phyloP scores from a whole-genome alignment of 176 grass and related monocot genomes.

The Phyllostachys edulis region DNA sequence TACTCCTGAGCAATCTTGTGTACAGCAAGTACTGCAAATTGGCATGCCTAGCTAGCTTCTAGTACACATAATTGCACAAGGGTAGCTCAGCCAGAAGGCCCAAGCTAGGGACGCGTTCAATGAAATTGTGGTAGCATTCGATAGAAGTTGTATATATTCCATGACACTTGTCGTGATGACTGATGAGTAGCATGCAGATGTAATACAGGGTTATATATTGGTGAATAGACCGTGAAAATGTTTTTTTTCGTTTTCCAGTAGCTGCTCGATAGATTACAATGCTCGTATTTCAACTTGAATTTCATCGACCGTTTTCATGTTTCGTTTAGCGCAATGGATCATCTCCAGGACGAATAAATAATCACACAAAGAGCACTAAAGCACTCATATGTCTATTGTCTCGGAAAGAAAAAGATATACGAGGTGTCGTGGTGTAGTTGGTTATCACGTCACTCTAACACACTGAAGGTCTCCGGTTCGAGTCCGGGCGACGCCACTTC shows the following conservation, averaged over 20 bases:
- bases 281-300: background rate
- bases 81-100: background rate
- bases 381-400: fast-evolving
- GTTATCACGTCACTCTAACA: slow-evolving; percentile 99
- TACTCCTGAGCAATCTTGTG: background rate
- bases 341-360: background rate
- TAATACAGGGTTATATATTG: background rate
- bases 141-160: slow-evolving; percentile 17
- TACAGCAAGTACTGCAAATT: background rate
- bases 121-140: background rate
- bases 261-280: background rate
- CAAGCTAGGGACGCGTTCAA: background rate
- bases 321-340: background rate
- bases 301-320: background rate
- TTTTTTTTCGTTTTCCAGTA: background rate
- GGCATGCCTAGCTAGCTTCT: background rate
- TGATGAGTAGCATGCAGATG: background rate
- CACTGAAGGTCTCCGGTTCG: slow-evolving; percentile 91
- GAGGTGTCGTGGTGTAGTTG: slow-evolving; percentile 92
- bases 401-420: fast-evolving
- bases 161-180: background rate
- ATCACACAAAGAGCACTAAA: background rate
- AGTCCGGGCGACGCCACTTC: slow-evolving; percentile 68
- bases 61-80: background rate
- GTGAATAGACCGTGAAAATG: background rate